phyloP scores from a whole-genome alignment of 1,139 yeast species.

The Kazachstania sp. region DNA sequence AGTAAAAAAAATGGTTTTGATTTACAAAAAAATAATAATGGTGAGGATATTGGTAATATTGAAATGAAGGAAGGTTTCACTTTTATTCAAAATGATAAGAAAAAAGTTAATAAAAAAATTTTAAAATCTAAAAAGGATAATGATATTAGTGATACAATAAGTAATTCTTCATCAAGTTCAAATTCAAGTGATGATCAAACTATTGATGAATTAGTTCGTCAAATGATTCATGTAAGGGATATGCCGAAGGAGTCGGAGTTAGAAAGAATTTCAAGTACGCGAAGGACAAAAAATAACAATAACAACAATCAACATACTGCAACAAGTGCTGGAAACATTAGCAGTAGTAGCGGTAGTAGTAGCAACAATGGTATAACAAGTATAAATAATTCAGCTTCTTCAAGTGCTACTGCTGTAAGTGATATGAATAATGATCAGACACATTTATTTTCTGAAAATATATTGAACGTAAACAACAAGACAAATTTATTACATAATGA shows the following conservation, averaged over 20 bases:
- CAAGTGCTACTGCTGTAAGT: neutral
- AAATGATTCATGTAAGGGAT: slow-evolving; percentile 2
- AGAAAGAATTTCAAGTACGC: neutral
- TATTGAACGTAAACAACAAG: neutral
- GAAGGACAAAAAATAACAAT: neutral
- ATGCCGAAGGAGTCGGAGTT: neutral
- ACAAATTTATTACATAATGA: neutral
- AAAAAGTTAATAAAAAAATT: neutral
- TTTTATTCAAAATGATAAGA: neutral
- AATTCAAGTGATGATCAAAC: neutral
- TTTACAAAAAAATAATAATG: neutral
- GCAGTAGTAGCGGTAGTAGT: neutral
- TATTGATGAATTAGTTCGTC: slow-evolving; percentile 1
- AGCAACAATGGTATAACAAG: neutral
- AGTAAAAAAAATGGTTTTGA: slow-evolving; percentile 1
- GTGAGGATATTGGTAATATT: neutral
- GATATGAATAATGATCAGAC: neutral
- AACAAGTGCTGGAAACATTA: neutral
- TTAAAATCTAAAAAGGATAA: neutral
- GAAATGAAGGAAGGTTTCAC: neutral
- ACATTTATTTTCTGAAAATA: no score
- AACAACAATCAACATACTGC: neutral
- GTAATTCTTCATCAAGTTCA: neutral
- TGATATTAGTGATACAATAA: neutral
- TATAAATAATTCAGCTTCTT: neutral